Percentiles rank a stretch among this genome's conserved stretches.
phyloP scores from a whole-genome alignment of 1,284 basidiomycete genomes.

The Ceratobasidium sp. region DNA sequence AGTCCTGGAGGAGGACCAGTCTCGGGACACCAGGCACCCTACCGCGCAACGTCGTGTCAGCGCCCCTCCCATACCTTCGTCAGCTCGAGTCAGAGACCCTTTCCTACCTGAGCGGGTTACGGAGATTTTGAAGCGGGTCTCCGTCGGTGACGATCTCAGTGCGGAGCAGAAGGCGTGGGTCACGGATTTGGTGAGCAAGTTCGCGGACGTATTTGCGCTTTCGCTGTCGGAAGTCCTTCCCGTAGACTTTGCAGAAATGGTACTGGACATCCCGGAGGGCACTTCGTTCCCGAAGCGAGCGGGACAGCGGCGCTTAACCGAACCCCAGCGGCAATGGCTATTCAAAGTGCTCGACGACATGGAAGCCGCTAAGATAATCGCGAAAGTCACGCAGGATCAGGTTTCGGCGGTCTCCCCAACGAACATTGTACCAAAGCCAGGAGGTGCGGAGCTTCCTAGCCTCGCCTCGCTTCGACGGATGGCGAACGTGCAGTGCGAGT shows the following conservation, averaged over 20 bases:
- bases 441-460: conserved; percentile 15
- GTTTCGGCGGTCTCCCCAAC: conserved; percentile 31
- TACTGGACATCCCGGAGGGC: conserved; percentile 42
- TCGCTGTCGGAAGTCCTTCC: conserved; percentile 29
- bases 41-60: neutral
- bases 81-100: neutral
- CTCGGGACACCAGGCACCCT: neutral
- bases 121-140: conserved; percentile 18
- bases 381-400: conserved; percentile 26
- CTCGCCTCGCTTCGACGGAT: conserved; percentile 34
- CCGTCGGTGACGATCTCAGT: conserved; percentile 31
- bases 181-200: conserved; percentile 6
- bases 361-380: conserved; percentile 39
- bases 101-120: neutral
- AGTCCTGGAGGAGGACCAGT: neutral
- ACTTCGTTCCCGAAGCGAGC: conserved; percentile 33
- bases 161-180: conserved; percentile 20
- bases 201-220: conserved; percentile 32
- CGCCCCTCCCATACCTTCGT: neutral
- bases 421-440: conserved; percentile 19
- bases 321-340: conserved; percentile 34
- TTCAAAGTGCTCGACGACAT: conserved; percentile 44
- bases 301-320: conserved; percentile 44
- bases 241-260: conserved; percentile 41
- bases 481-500: conserved; percentile 29